phyloP scores from a whole-genome alignment of 306 rosid species.

The Quillaja saponaria region DNA sequence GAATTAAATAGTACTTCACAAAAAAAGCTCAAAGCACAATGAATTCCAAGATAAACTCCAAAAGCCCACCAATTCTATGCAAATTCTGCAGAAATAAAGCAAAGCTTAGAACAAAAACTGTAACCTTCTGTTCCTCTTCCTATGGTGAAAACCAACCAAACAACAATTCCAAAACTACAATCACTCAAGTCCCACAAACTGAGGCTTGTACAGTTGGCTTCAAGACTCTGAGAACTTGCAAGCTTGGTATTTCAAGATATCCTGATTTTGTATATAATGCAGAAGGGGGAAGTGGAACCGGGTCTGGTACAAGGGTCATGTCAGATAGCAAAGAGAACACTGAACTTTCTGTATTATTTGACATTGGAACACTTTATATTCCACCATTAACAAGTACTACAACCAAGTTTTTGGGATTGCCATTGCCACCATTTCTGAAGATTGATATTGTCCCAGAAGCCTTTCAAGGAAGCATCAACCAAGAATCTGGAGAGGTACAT shows the following conservation, averaged over 20 bases:
- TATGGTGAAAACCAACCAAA: conserved; percentile 33
- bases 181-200: conserved; percentile 29
- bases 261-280: conserved; percentile 86
- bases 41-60: conserved; percentile 59
- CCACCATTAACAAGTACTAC: conserved; percentile 75
- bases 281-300: conserved; percentile 75
- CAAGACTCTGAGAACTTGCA: conserved; percentile 68
- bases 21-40: too few relatives aligned
- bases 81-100: conserved; percentile 41
- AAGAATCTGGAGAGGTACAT: conserved; percentile 73
- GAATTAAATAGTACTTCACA: too few relatives aligned
- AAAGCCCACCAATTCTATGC: conserved; percentile 47
- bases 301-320: conserved; percentile 41
- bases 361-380: conserved; percentile 60
- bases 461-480: conserved; percentile 59
- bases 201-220: conserved; percentile 45
- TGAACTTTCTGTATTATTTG: conserved; percentile 68
- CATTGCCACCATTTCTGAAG: conserved; percentile 86
- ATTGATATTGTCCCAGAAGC: conserved; percentile 68
- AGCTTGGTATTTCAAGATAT: conserved; percentile 78
- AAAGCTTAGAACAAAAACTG: conserved; percentile 34
- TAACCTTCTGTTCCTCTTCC: conserved; percentile 48
- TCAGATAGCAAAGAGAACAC: conserved; percentile 15
- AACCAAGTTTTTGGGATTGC: conserved; percentile 77
- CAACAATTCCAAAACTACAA: conserved; percentile 18